Evolutionary conservation across 345 rosid species (phyloP).

Genomic region (Linum usitatissimum): DNA sequence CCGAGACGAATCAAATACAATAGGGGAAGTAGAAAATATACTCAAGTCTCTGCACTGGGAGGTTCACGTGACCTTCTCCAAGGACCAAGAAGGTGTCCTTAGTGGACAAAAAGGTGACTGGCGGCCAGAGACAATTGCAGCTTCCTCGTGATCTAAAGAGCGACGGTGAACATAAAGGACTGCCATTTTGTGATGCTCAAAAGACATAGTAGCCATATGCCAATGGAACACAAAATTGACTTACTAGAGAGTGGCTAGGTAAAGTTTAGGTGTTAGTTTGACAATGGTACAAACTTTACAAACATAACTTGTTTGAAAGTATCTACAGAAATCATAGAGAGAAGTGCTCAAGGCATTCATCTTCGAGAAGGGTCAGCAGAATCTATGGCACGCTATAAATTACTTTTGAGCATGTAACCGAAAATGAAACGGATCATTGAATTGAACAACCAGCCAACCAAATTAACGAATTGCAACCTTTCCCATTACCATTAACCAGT

Average conservation of each 20-base stretch:
- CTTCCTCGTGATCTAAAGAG: slow-evolving; percentile 21
- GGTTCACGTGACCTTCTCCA: slow-evolving; percentile 65
- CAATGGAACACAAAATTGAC: neutral
- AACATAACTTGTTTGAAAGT: neutral
- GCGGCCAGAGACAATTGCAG: slow-evolving; percentile 50
- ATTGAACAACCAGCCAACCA: neutral
- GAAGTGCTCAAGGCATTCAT: neutral
- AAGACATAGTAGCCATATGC: no score
- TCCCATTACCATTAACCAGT: neutral
- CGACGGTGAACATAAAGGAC: neutral
- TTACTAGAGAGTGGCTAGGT: neutral
- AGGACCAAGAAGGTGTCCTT: slow-evolving; percentile 67
- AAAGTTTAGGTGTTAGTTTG: neutral
- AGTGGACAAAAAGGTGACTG: slow-evolving; percentile 85
- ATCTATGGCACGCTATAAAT: neutral
- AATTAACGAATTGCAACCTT: neutral
- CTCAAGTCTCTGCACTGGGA: slow-evolving; percentile 77
- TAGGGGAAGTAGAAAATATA: slow-evolving; percentile 66
- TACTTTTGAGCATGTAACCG: neutral
- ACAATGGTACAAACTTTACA: neutral
- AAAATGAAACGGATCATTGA: neutral
- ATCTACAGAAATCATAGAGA: neutral
- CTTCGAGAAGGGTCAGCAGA: no score
- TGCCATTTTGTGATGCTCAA: neutral
- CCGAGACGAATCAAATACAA: slow-evolving; percentile 48